Evolutionary conservation across 2,329 filamentous ascomycete species (phyloP), one percentile per base, ranked within the genome.

Genomic region (Colletotrichum sp.): DNA sequence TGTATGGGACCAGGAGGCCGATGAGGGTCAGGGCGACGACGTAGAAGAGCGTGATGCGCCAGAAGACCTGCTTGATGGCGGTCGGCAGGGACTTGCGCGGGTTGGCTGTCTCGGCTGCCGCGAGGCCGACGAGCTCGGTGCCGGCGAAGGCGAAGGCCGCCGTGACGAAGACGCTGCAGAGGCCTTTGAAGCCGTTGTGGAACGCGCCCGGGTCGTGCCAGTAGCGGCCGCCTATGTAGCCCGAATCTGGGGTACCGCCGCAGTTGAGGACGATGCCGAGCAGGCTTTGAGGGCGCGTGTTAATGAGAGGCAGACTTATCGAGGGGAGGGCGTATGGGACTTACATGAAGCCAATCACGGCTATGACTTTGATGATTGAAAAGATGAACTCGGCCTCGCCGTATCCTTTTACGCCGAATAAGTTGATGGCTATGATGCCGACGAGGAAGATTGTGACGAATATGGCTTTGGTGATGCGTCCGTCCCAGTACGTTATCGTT

Each of bases 21-120:
- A 98, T 92, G 6, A 98, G 87, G 6, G 92, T 92, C 13, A 98
- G 89, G 1, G 95, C 94, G 39, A 98, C 92, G 66, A 98, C 90
- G 86, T 98, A 98, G 87, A 98, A 98, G 72, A 98, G 89, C 5
- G 93, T 92, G 81, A 98, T 98, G 81, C 96, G 93, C 96, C 96
- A 98, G 84, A 98, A 98, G 26, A 98, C 95, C 83, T 98, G 96
- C 86, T 98, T 98, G 81, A 98, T 92, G 15, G 96, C 96, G 0
- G 93, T 95, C 0, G 96, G 96, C 1, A 98, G 89, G 2, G 94
- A 95, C 82, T 97, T 95, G 74, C 93, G 90, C 5, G 94, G 94
- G 81, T 95, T 95, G n/a, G 90, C 92, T 2, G 94, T 94, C 83
- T 96, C 94, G 36, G 94, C 94, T 3, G 94, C 94, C 5, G 94